Evolutionary conservation across 192 early-diverging fungal genomes (phyloP), one percentile per base, ranked within the genome.

Genomic region (Haplosporangium gracile): DNA sequence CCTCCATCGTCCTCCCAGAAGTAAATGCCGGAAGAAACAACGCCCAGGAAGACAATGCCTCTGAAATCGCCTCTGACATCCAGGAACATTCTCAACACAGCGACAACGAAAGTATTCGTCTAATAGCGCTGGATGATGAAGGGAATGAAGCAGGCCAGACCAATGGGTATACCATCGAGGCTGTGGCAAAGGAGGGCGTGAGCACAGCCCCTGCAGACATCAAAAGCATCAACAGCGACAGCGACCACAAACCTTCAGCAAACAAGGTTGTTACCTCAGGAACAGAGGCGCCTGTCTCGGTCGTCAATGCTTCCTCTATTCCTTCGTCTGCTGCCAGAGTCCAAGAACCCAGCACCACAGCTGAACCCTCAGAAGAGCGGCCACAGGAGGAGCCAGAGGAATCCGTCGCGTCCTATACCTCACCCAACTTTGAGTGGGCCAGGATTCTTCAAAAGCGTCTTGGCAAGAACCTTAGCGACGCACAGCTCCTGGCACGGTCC

Each of bases 351-450:
- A 51, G 32, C 29, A 10, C 45, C 74, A 22, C 24, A 8, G 36
- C 9, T 26, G 40, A 34, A 49, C 42, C 32, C 1, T 39, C 45
- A 49, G 74, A 24, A 60, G 51, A n/a, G 7, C 51, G 26, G 20
- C 32, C 36, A 18, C 60, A 68, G 43, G 71, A 80, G 26, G 71
- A 22, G 29, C 20, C 39, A 36, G 40, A 45, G n/a, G 84, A 80
- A 13, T 42, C 79, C 36, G 49, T 63, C 15, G 75, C 84, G 4
- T 86, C 84, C 0, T 86, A 86, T 40, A 86, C 79, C 16, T 86
- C 84, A 10, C 84, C 84, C 4, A 77, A 81, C 68, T 79, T 81
- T 43, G 84, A 86, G 51, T 86, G 84, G 84, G 84, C 84, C 2
- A 47, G 71, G 68, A 81, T 86, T 49, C 45, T 86, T 7, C 78